Base-by-base conservation (phyloP, 2,329 filamentous ascomycete genomes). In the Ilyonectria mors-panacis region DNA sequence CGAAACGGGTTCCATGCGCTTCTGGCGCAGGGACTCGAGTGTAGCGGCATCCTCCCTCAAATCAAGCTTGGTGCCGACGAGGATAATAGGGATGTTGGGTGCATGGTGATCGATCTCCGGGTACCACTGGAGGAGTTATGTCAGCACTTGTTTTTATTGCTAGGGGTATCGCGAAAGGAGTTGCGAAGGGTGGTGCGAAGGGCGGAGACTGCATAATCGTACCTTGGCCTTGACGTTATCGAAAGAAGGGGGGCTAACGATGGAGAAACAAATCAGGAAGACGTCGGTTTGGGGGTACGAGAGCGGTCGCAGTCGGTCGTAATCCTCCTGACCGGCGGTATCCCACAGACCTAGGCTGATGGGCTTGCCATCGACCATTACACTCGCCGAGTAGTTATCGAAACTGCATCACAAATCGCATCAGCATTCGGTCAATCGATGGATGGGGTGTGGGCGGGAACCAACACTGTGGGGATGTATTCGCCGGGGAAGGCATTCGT, bases 401-500 rank as follows among this genome's bases (percentile, higher is more conserved):
- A 98, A 98, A 71, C 94, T 97, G 75, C 26, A 67, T 48, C 55
- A 53, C 19, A 48, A 63, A 72, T 69, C 64, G 53, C 73, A 48
- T 66, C 23, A 63, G 59, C 21, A 45, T 50, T 48, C 33, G 51
- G 58, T 17, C 33, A 50, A 21, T 37, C 30, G 53, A 62, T 30
- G 21, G 58, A 35, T 23, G 39, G 28, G 39, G 47, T n/a, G 53
- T 53, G 66, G 47, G 69, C 39, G 53, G 62, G 44, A n/a, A 87
- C 92, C 83, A 85, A 96, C 93, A 99, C 96, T 77, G 96, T 99
- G 74, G 96, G 96, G 77, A 99, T 98, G 84, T 99, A 99, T 88
- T 99, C 96, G 83, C 96, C 96, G n/a, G 96, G 96, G 82, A 99
- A 99, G 73, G 96, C 96, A 86, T 98, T 99, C 71, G 96, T 99